Evolutionary conservation across 345 rosid genomes (phyloP), one percentile per base, ranked within the genome.

Genomic region (Salix koriyanagi): DNA sequence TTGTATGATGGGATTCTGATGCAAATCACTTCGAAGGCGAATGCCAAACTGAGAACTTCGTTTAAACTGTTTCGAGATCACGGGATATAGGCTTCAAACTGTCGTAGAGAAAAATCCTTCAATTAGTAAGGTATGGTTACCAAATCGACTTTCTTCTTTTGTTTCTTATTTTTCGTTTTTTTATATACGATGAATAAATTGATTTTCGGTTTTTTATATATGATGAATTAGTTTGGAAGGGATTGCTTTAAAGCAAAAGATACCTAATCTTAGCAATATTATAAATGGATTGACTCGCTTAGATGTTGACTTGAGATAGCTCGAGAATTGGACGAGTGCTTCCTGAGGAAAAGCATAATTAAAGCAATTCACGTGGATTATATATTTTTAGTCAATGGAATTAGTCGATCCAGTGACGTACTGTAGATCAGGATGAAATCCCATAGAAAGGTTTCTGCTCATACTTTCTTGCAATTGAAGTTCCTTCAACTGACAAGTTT

Each of bases 41-140:
- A 84, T 23, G 94, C 91, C 11, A 90, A 82, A 72, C 74, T 95
- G 30, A 85, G 78, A 44, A 83, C 76, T 73, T 56, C 84, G 93
- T 10, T 77, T 82, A 6, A 79, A 81, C 36, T 95, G 94, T 81
- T 46, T 44, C 4, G 82, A 80, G 37, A 70, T 93, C 37, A 89
- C 92, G n/a, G 89, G 91, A 77, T 86, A 80, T 42, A 96, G 91
- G 4, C 89, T 95, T 37, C 87, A 75, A 14, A 76, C 80, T 50
- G 90, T 91, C 39, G 13, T 85, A 0, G 83, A 84, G 39, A 76
- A 79, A 5, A 96, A 96, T 77, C 97, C 90, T 28, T 81, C 81
- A n/a, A 85, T 91, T 79, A 71, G 61, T 21, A 85, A 85, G 98
- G 98, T 95, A 80, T 28, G 25, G 6, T 36, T 41, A 18, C 21